Evolutionary conservation across 768 basidiomycete genomes (phyloP), one percentile per base, ranked within the genome.

Genomic region (Pisolithus microcarpus): DNA sequence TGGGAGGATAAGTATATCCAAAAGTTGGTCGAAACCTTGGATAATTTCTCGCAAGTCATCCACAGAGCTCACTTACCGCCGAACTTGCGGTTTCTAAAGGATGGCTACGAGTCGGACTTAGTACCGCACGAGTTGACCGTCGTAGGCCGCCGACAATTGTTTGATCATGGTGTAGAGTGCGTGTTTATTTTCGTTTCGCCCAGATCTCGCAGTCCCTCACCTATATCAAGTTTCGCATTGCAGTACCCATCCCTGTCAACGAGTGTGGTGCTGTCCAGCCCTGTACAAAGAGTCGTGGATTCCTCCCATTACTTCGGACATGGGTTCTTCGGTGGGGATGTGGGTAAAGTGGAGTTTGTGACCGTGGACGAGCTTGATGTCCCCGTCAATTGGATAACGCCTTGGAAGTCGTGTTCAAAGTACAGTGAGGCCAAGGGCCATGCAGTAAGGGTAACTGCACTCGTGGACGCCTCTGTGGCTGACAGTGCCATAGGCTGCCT

Each of bases 341-440:
- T 57, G 15, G 59, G 66, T 50, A 60, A 58, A 7, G 54, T 67
- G 13, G 52, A 57, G 18, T 66, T 73, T 48, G 51, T 57, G 3
- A 62, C 62, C 16, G 62, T 72, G 43, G 39, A 54, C 4, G 72
- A 75, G 54, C 61, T 72, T 46, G 54, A 54, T 40, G 58, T 59
- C 47, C 69, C 69, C n/a, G 60, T 67, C 18, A 69, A 70, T 38
- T 73, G 71, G 69, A 70, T 75, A 52, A 73, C 64, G 30, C 73
- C 70, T 24, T 70, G 70, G 69, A 60, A 64, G 48, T 70, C 67
- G 16, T 74, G 73, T 56, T 58, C 65, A 0, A 56, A n/a, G 40
- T 56, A 58, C 50, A 47, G 58, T n/a, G 26, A 6, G 5, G 16
- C 5, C 43, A 21, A 47, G 10, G 5, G 49, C 9, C 53, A 44